Percentiles rank a stretch among this genome's conserved stretches.
phyloP scores from a whole-genome alignment of 176 grass and related monocot species.

The Aegilops speltoides region DNA sequence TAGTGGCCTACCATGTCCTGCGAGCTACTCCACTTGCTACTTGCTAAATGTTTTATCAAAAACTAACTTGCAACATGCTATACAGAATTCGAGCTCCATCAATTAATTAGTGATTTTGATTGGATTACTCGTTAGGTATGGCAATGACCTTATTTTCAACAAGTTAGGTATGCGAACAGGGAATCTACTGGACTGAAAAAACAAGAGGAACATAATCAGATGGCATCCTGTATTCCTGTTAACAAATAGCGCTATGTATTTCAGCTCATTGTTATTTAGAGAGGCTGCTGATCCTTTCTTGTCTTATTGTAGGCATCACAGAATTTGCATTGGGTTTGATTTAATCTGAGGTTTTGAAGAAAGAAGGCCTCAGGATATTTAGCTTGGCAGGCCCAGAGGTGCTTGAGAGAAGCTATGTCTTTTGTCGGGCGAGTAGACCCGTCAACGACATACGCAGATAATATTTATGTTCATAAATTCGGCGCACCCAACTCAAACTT shows the following conservation, averaged over 20 bases:
- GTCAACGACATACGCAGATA: slow-evolving; percentile 34
- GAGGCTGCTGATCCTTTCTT: slow-evolving; percentile 15
- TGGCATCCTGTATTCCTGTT: not conserved
- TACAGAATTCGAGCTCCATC: not conserved
- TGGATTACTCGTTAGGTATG: not conserved
- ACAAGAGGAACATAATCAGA: not conserved
- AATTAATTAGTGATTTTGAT: not conserved
- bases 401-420: slow-evolving; percentile 41
- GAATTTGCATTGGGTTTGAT: not conserved
- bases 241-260: slow-evolving; percentile 6
- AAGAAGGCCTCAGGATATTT: slow-evolving; percentile 6
- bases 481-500: slow-evolving; percentile 50
- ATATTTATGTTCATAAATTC: slow-evolving; percentile 51
- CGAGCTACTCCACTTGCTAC: slow-evolving; percentile 6
- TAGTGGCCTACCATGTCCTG: slow-evolving; percentile 22
- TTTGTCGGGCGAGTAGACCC: slow-evolving; percentile 32
- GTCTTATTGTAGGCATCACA: slow-evolving; percentile 17
- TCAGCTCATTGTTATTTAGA: not conserved
- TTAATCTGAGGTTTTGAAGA: not conserved
- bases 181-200: not conserved
- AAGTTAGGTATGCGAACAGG: not conserved
- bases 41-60: not conserved
- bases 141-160: not conserved
- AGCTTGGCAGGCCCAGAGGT: not conserved
- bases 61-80: not conserved